Evolutionary conservation across 768 basidiomycete genomes (phyloP).

Genomic region (Fistulinella prunicolor): DNA sequence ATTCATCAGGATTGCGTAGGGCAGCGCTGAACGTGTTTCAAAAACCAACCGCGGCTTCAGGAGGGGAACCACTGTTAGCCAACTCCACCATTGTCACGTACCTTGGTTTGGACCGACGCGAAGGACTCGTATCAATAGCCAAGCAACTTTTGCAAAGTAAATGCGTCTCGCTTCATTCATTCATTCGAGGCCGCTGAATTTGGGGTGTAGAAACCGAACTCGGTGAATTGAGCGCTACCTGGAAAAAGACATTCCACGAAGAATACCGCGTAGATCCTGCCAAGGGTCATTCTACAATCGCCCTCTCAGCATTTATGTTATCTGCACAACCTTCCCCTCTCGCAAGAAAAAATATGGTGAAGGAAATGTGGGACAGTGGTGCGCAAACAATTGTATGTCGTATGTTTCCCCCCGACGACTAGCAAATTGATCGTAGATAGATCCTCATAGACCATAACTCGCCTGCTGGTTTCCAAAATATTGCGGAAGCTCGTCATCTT

Average conservation of each 20-base stretch:
- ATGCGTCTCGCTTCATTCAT: slow-evolving; percentile 10
- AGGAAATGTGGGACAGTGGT: slow-evolving; percentile 90
- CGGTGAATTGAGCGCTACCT: slow-evolving; percentile 44
- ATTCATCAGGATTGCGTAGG: slow-evolving; percentile 40
- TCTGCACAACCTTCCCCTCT: slow-evolving; percentile 64
- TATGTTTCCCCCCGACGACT: background rate
- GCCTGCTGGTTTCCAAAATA: slow-evolving; percentile 66
- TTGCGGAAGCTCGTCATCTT: slow-evolving; percentile 76
- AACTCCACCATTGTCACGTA: slow-evolving; percentile 60
- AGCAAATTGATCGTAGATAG: slow-evolving; percentile 37
- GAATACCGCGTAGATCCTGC: slow-evolving; percentile 40
- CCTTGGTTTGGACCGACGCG: slow-evolving; percentile 73
- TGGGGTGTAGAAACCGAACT: slow-evolving; percentile 42
- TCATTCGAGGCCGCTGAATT: slow-evolving; percentile 12
- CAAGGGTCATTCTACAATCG: slow-evolving; percentile 54
- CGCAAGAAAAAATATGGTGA: slow-evolving; percentile 63
- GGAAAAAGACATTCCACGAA: slow-evolving; percentile 58
- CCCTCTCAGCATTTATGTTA: slow-evolving; percentile 83
- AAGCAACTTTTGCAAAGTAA: slow-evolving; percentile 59
- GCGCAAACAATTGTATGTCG: slow-evolving; percentile 69
- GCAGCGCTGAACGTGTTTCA: slow-evolving; percentile 68
- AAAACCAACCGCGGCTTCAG: slow-evolving; percentile 23
- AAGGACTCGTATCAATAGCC: slow-evolving; percentile 65
- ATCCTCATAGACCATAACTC: slow-evolving; percentile 85
- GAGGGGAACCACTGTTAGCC: slow-evolving; percentile 37